A percentile compares a stretch with the other conserved stretches of the same genome.
These are phyloP conservation scores for Russula abietina DNA, from an alignment of 768 basidiomycete genomes.

Conservation along the genomic window DNA sequence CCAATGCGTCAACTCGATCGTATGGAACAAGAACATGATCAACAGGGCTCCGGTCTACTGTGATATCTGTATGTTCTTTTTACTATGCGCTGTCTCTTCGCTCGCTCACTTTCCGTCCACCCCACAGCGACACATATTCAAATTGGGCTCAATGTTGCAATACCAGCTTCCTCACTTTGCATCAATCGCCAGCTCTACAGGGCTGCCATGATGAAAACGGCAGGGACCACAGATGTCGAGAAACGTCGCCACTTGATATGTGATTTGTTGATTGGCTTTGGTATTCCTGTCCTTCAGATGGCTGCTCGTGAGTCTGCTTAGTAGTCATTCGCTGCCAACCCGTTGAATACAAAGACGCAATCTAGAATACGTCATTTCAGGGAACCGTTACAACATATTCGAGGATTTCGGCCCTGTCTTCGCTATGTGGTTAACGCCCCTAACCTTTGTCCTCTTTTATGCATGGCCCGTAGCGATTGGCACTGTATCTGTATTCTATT, in stretches of 20 bases:
- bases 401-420: slow-evolving; percentile 45
- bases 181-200: slow-evolving; percentile 25
- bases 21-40: slow-evolving; percentile 59
- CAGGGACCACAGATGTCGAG: slow-evolving; percentile 27
- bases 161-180: slow-evolving; percentile 38
- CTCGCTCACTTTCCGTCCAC: background rate
- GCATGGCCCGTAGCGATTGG: slow-evolving; percentile 27
- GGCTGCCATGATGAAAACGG: slow-evolving; percentile 35
- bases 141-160: slow-evolving; percentile 33
- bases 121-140: slow-evolving; percentile 37
- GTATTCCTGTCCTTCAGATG: too few relatives aligned
- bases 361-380: background rate
- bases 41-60: slow-evolving; percentile 47
- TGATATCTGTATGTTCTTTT: slow-evolving; percentile 44
- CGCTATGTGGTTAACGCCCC: slow-evolving; percentile 31
- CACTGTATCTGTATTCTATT: slow-evolving; percentile 33
- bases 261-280: too few relatives aligned
- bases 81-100: too few relatives aligned
- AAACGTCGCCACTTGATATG: background rate
- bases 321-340: too few relatives aligned
- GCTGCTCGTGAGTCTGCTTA: too few relatives aligned
- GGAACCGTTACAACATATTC: background rate
- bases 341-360: background rate
- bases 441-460: slow-evolving; percentile 30
- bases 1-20: slow-evolving; percentile 56